Percentiles rank a stretch among this genome's conserved stretches.
These are phyloP conservation scores for Actinomortierella wolfii DNA, from an alignment of 371 early-diverging fungal genomes.

Conservation along the genomic window DNA sequence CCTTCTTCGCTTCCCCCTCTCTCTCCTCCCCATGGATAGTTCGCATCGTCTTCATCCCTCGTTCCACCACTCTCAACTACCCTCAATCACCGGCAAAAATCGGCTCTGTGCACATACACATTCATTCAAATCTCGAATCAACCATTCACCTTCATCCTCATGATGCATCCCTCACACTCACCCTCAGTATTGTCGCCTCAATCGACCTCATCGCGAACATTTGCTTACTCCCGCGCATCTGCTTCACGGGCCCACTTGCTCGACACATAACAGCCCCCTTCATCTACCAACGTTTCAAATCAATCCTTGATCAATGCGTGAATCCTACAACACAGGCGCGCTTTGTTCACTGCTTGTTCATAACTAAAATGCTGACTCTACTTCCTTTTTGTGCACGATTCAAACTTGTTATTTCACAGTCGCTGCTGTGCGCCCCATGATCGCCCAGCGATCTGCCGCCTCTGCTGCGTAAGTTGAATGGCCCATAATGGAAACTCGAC, in stretches of 20 bases:
- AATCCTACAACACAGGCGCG: slow-evolving; percentile 4
- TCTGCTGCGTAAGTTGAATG: slow-evolving; percentile 40
- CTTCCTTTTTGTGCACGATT: not conserved
- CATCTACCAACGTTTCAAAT: slow-evolving; percentile 2
- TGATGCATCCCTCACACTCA: not conserved
- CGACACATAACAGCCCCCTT: too few species aligned
- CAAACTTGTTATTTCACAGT: slow-evolving; percentile 14
- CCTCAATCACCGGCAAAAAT: slow-evolving; percentile 17
- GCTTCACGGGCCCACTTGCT: too few species aligned
- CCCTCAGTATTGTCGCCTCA: not conserved
- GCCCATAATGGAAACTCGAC: too few species aligned
- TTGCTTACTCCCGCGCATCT: too few species aligned
- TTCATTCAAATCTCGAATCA: too few species aligned
- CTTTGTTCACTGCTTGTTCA: not conserved
- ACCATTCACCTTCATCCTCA: too few species aligned
- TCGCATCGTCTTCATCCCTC: too few species aligned
- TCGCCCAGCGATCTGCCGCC: slow-evolving; percentile 48
- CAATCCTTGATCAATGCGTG: not conserved
- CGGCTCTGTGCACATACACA: slow-evolving; percentile 11
- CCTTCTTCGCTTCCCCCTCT: not conserved
- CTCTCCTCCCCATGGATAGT: too few species aligned
- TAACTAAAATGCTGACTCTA: not conserved
- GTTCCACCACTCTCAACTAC: not conserved
- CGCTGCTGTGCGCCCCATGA: slow-evolving; percentile 47
- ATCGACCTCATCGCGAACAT: slow-evolving; percentile 6